phyloP scores from a whole-genome alignment of 306 rosid genomes.

The Inga oerstediana region DNA sequence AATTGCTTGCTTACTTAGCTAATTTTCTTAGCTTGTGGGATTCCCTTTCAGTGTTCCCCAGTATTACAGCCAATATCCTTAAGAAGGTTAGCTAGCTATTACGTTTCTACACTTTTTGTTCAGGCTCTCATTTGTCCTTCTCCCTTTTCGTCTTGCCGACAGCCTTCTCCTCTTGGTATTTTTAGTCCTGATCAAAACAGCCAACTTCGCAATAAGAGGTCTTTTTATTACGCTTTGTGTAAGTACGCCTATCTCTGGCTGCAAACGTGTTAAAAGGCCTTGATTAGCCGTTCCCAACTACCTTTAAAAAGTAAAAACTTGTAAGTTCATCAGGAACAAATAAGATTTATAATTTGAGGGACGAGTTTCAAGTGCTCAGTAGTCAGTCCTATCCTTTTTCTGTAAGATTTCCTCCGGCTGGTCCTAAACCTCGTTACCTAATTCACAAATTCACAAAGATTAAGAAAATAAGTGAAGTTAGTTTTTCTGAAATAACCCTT shows the following conservation, averaged over 20 bases:
- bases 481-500: background rate
- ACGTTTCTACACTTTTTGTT: background rate
- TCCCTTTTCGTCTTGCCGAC: background rate
- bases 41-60: conserved; percentile 14
- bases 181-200: background rate
- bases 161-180: background rate
- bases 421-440: background rate
- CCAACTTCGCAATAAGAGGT: background rate
- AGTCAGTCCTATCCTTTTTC: background rate
- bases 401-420: background rate
- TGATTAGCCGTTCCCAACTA: background rate
- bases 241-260: no score
- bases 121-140: background rate
- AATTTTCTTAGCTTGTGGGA: conserved; percentile 12
- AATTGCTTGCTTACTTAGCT: conserved; percentile 15
- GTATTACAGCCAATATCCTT: conserved; percentile 22
- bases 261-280: background rate
- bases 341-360: conserved; percentile 17
- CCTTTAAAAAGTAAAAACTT: background rate
- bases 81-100: conserved; percentile 24
- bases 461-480: background rate
- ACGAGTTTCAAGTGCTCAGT: background rate
- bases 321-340: conserved; percentile 3
- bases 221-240: background rate
- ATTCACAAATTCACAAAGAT: no score